A percentile compares a stretch with the other conserved stretches of the same genome.
Conservation (phyloP, 345 rosid genomes). For the Populus euphratica region DNA sequence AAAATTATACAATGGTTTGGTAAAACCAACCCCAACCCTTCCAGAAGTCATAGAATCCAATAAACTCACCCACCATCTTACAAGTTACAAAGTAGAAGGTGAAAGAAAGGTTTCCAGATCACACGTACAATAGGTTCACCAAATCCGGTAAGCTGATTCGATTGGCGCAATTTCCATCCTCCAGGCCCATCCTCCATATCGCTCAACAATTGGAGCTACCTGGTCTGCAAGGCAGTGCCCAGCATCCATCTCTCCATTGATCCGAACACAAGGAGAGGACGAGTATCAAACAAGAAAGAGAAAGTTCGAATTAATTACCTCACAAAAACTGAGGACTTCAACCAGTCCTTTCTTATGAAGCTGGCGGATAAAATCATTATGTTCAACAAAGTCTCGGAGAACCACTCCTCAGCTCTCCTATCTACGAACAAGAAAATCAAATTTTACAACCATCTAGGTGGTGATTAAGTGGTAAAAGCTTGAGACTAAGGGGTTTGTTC, state of each 20-base stretch:
- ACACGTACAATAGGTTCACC: slow-evolving; percentile 90
- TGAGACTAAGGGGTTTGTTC: too few relatives aligned
- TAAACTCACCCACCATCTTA: background rate
- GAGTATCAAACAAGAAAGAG: background rate
- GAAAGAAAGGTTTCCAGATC: background rate
- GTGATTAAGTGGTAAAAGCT: too few relatives aligned
- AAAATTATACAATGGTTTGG: background rate
- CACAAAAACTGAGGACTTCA: slow-evolving; percentile 93
- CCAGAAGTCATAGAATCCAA: background rate
- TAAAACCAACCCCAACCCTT: background rate
- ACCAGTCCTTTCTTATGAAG: slow-evolving; percentile 73
- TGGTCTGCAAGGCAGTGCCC: slow-evolving; percentile 54
- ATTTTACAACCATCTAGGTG: too few relatives aligned
- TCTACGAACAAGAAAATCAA: slow-evolving; percentile 37
- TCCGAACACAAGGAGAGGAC: background rate
- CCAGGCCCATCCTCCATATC: slow-evolving; percentile 97
- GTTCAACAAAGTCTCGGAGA: slow-evolving; percentile 75
- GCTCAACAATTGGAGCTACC: slow-evolving; percentile 95
- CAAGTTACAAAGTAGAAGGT: background rate
- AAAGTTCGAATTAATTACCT: slow-evolving; percentile 42
- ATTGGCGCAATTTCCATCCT: slow-evolving; percentile 93
- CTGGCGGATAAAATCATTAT: slow-evolving; percentile 75
- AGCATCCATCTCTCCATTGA: background rate
- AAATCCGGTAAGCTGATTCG: slow-evolving; percentile 96
- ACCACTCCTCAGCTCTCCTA: slow-evolving; percentile 93